Evolutionary conservation across 345 rosid genomes (phyloP), one percentile per base, ranked within the genome.

Genomic region (Gossypium raimondii): DNA sequence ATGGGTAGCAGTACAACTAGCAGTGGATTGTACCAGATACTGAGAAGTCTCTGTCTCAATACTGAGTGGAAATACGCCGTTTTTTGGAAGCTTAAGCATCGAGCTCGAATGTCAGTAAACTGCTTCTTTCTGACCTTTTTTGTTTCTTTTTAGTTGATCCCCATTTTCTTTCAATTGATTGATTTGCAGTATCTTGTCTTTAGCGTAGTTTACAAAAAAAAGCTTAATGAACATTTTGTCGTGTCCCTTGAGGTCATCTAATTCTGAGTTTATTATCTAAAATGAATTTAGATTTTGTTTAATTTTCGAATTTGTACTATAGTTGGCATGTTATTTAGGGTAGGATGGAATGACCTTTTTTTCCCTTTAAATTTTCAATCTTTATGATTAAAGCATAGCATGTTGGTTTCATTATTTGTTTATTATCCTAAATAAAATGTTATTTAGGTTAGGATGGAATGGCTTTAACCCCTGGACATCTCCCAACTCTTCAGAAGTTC

Each of bases 21-120:
- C 73, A 50, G 59, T 79, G 85, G 81, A 61, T 80, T 88, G 81
- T 90, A 80, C 67, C 84, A 79, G 83, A 60, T 80, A 66, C 83
- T 94, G 74, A 92, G 81, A 86, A 84, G 88, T 76, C 88, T 92
- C 81, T 94, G 98, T 89, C 84, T 84, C 53, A 83, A 89, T 75
- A 79, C 94, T 11, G 86, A 66, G 14, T 94, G 98, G 98, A 88
- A 83, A 38, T 94, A 90, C 70, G 97, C 97, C 63, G 90, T 92
- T 76, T 90, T 89, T 70, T 94, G 98, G 98, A 90, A 89, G 82
- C 91, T 92, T 74, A 80, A 87, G 50, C 90, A 86, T 79, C 91
- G 85, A 24, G 79, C 93, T 73, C 94, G 84, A 80, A 87, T 87
- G 98, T 94, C 75, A 80, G 92, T 86, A 51, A 34, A 41, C 52